phyloP scores from a whole-genome alignment of 306 rosid genomes.

The Glycine latifolia region DNA sequence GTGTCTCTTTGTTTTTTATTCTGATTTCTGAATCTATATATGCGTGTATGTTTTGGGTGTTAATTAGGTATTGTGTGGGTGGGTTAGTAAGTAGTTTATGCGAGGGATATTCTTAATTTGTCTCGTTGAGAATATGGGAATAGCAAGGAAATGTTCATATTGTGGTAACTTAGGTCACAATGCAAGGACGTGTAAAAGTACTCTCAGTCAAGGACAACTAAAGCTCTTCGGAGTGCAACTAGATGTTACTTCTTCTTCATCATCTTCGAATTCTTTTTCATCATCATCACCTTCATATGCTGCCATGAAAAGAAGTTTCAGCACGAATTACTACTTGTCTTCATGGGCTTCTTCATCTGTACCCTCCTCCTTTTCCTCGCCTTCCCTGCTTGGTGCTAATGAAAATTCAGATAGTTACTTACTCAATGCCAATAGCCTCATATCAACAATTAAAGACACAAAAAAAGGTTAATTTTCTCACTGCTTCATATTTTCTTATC shows the following conservation, averaged over 20 bases:
- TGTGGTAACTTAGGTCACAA: conserved; percentile 94
- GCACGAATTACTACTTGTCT: conserved; percentile 58
- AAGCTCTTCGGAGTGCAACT: conserved; percentile 84
- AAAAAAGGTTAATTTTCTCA: conserved; percentile 62
- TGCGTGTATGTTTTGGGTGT: too few relatives aligned
- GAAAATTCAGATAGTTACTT: conserved; percentile 49
- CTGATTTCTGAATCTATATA: too few relatives aligned
- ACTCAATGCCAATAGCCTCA: conserved; percentile 54
- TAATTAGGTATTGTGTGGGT: not conserved
- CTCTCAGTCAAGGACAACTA: conserved; percentile 39
- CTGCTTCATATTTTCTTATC: not conserved
- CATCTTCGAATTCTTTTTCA: too few relatives aligned
- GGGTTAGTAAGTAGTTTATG: not conserved
- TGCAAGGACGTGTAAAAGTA: conserved; percentile 76
- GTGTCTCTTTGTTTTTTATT: too few relatives aligned
- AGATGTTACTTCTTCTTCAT: conserved; percentile 23
- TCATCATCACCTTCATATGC: not conserved
- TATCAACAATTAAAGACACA: conserved; percentile 54
- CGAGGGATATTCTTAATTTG: conserved; percentile 9
- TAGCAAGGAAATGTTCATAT: conserved; percentile 91
- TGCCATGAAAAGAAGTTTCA: conserved; percentile 61
- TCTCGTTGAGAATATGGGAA: conserved; percentile 49
- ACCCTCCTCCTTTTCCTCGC: conserved; percentile 44
- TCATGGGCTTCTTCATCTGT: not conserved
- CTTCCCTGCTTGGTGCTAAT: conserved; percentile 43